Evolutionary conservation across 2,329 filamentous ascomycete species (phyloP), one percentile per base, ranked within the genome.

Genomic region (Nemania diffusa): DNA sequence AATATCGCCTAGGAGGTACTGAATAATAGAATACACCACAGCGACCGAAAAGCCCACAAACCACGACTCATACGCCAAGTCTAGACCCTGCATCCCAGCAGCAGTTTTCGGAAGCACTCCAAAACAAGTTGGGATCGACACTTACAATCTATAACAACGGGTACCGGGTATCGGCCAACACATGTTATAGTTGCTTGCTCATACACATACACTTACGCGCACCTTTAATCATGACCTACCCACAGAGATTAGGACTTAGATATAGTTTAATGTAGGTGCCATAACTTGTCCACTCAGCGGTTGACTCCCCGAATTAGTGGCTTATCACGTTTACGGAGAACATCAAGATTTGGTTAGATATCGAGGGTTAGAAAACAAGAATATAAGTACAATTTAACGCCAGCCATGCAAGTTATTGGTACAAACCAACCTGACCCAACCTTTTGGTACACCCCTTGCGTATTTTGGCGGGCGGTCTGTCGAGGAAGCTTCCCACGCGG

Each of bases 371-470:
- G 17, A 15, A 20, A 37, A 32, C n/a, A 37, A 8, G 42, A 64
- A 52, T 40, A 5, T 17, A 40, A 57, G 26, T 63, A 57, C 34
- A 62, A 50, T 63, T 64, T 42, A 42, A 70, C 65, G 65, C 65
- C 65, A 63, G 37, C 34, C 48, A 65, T 70, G 68, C 68, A 64
- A 64, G 44, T 42, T 64, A 69, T 59, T 46, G 22, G 61, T 63
- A 61, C 40, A 51, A 62, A 61, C 26, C 29, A 48, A 61, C 42
- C n/a, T 2, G 24, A 37, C 40, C 20, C 20, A 64, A 27, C 51
- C 55, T n/a, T 56, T 46, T 53, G 11, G 20, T 24, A 60, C 37
- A 52, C 29, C 48, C 27, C 9, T 57, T 51, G 56, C 59, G 57
- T 22, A 44, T 9, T 37, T 11, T 37, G 6, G 53, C 17, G 34